These are phyloP conservation scores for Fimicolochytrium jonesii DNA, from an alignment of 192 early-diverging fungal genomes.

Conservation along the genomic window DNA sequence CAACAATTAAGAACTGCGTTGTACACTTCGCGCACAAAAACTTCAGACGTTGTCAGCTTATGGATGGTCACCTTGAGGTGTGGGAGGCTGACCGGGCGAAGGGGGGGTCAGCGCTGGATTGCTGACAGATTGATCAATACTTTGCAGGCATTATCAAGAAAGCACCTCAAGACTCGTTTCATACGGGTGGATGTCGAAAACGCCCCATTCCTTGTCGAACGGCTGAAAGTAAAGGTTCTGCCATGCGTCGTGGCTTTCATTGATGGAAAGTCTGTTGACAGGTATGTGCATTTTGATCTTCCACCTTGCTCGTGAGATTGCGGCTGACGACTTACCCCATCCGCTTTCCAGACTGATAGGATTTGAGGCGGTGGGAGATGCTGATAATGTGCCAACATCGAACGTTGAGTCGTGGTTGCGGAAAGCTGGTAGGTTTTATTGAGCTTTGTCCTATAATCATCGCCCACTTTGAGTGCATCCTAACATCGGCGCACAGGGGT, in stretches of 20 bases:
- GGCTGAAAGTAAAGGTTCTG: conserved; percentile 78
- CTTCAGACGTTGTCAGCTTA: conserved; percentile 88
- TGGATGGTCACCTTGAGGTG: conserved; percentile 84
- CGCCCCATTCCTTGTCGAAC: conserved; percentile 87
- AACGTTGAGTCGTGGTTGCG: conserved; percentile 67
- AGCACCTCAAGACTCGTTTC: conserved; percentile 84
- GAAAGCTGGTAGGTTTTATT: conserved; percentile 39
- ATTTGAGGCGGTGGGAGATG: conserved; percentile 91
- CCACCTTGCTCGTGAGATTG: background rate
- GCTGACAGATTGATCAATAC: conserved; percentile 1
- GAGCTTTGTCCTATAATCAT: background rate
- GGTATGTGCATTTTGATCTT: conserved; percentile 31
- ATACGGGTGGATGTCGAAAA: conserved; percentile 82
- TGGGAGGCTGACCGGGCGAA: background rate
- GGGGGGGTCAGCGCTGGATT: background rate
- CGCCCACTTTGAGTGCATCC: background rate
- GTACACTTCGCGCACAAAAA: conserved; percentile 90
- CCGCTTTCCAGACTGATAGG: conserved; percentile 65
- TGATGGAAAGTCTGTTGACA: conserved; percentile 70
- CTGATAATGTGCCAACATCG: conserved; percentile 76
- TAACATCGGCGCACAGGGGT: conserved; percentile 2
- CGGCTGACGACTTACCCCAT: too few species aligned
- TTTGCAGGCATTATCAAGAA: conserved; percentile 58
- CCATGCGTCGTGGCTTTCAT: conserved; percentile 82
- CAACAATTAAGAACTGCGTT: conserved; percentile 63